A percentile compares a stretch with the other conserved stretches of the same genome.
phyloP scores from a whole-genome alignment of 2,329 filamentous ascomycete species.

The Orbilia javanica region DNA sequence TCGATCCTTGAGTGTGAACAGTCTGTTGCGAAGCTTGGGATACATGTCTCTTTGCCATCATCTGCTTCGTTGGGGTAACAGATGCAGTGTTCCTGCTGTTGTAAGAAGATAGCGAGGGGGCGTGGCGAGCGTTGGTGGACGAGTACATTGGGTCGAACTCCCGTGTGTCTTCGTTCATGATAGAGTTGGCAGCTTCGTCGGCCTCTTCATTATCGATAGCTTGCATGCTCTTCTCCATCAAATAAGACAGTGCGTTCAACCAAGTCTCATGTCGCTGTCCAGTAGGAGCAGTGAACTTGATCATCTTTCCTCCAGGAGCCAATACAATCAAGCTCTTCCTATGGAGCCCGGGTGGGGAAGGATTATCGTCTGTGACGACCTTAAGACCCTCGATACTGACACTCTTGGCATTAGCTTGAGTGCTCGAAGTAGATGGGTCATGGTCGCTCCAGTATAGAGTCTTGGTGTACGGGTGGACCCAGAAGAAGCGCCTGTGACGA shows the following conservation, averaged over 20 bases:
- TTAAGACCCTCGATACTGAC: constrained; percentile 92
- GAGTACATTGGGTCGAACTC: constrained; percentile 82
- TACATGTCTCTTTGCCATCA: constrained; percentile 45
- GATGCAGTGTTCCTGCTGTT: constrained; percentile 79
- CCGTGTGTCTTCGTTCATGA: constrained; percentile 71
- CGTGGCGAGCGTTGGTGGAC: constrained; percentile 68
- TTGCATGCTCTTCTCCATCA: constrained; percentile 80
- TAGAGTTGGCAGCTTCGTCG: constrained; percentile 64
- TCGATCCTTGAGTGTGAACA: constrained; percentile 67
- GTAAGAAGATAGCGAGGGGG: constrained; percentile 79
- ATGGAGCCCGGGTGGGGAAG: constrained; percentile 92
- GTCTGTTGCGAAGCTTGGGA: constrained; percentile 52
- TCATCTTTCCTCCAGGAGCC: constrained; percentile 80
- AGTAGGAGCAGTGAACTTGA: constrained; percentile 95
- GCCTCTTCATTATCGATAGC: constrained; percentile 70
- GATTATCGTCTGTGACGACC: constrained; percentile 93
- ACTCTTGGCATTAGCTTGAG: constrained; percentile 81
- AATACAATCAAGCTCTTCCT: constrained; percentile 92
- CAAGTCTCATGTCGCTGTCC: constrained; percentile 96
- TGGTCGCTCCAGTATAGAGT: constrained; percentile 96
- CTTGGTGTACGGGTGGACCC: constrained; percentile 97
- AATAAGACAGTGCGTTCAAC: constrained; percentile 96
- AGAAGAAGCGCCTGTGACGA: constrained; percentile 95
- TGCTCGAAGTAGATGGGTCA: constrained; percentile 83
- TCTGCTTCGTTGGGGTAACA: constrained; percentile 67